Evolutionary conservation across 2,329 filamentous ascomycete species (phyloP), one percentile per base, ranked within the genome.

Genomic region (Alternaria conjuncta): DNA sequence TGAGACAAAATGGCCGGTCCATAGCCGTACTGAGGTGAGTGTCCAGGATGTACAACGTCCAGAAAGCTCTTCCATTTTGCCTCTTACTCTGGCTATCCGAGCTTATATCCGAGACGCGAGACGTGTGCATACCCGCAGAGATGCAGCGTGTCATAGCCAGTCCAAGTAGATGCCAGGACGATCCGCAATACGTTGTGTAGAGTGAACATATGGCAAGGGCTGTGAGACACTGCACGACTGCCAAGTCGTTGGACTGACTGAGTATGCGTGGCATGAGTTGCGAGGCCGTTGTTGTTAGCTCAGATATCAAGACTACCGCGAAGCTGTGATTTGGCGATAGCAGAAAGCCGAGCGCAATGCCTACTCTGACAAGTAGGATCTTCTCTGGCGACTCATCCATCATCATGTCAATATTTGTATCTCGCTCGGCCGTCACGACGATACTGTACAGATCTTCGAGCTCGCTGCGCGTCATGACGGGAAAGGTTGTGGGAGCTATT

Each of bases 131-230:
- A 21, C 63, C 65, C 6, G 63, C 46, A 18, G 65, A 55, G 4
- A 67, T 57, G 23, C 60, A 67, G 20, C 65, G 60, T 3, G 63
- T 67, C 63, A 67, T 61, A 3, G 63, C 36, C 9, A 67, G 47
- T 6, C 63, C 65, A 32, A 67, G 49, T 5, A 67, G 41, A 57
- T 67, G 65, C 65, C 65, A 65, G 20, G 63, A 61, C 6, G 65
- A 67, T 13, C 65, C 65, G 32, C 65, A 63, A 26, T 53, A 53
- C 5, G 60, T 45, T 6, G 65, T 67, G 36, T 56, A 65, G 2
- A 63, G 15, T 3, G 63, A 67, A 23, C 60, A 55, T 8, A 65
- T 57, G 5, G 41, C 45, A 26, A 56, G 43, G 15, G 54, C 26
- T 15, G 26, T 18, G 20, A 56, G 26, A 21, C 54, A 56, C 13